phyloP scores from a whole-genome alignment of 805 yeast species.

The Pichia sporocuriosa region DNA sequence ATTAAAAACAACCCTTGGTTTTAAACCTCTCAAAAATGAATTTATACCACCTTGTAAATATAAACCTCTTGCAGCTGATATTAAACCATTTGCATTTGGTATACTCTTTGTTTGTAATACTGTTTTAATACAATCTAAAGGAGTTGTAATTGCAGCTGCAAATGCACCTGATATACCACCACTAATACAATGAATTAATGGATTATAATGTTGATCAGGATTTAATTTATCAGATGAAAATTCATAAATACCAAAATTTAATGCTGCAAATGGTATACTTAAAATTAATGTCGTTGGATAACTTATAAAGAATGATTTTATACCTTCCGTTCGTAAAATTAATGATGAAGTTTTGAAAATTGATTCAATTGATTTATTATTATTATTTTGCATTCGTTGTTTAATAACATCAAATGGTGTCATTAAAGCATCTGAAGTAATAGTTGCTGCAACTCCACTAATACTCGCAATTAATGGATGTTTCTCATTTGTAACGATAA shows the following conservation, averaged over 20 bases:
- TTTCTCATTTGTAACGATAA: conserved; percentile 51
- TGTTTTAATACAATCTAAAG: conserved; percentile 90
- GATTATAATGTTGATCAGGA: conserved; percentile 75
- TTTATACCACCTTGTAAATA: conserved; percentile 49
- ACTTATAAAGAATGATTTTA: conserved; percentile 80
- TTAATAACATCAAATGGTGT: conserved; percentile 94
- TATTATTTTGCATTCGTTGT: conserved; percentile 76
- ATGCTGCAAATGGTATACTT: conserved; percentile 91
- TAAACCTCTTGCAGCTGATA: conserved; percentile 64
- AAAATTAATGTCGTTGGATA: conserved; percentile 91
- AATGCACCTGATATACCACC: conserved; percentile 94
- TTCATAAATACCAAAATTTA: conserved; percentile 90
- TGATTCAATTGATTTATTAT: conserved; percentile 11
- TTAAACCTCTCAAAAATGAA: conserved; percentile 79
- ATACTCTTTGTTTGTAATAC: conserved; percentile 76
- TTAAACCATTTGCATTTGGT: conserved; percentile 55
- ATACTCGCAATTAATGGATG: conserved; percentile 79
- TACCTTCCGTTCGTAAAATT: conserved; percentile 57
- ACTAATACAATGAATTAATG: conserved; percentile 82
- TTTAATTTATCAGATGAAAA: conserved; percentile 70
- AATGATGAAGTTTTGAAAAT: conserved; percentile 28
- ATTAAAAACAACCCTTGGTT: conserved; percentile 86
- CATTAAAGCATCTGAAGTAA: conserved; percentile 93
- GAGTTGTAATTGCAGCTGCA: conserved; percentile 93
- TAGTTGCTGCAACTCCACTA: conserved; percentile 89